These are phyloP conservation scores for Boechera stricta DNA, from an alignment of 345 rosid species.

Conservation along the genomic window DNA sequence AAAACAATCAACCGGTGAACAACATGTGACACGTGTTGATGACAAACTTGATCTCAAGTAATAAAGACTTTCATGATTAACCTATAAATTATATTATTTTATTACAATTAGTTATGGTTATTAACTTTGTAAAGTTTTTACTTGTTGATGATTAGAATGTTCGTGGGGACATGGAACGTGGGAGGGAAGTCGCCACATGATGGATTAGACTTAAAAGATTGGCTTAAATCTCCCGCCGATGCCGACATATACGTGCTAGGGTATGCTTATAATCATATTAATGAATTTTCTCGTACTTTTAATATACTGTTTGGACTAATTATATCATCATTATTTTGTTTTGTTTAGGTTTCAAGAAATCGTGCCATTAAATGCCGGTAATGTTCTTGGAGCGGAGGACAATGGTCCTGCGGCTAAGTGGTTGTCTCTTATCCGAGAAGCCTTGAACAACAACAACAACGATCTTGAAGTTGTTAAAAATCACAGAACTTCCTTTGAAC, in stretches of 20 bases:
- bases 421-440: conserved; percentile 71
- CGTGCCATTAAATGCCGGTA: conserved; percentile 84
- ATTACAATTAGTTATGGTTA: conserved; percentile 13
- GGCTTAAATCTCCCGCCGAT: conserved; percentile 61
- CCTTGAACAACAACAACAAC: conserved; percentile 55
- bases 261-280: conserved; percentile 49
- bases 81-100: background rate
- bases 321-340: conserved; percentile 6
- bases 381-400: conserved; percentile 85
- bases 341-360: conserved; percentile 79
- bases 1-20: conserved; percentile 37
- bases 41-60: conserved; percentile 67
- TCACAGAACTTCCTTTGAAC: conserved; percentile 40
- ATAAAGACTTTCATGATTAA: conserved; percentile 11
- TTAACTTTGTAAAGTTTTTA: conserved; percentile 1
- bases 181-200: conserved; percentile 83
- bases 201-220: conserved; percentile 66
- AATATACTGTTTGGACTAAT: background rate
- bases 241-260: conserved; percentile 87
- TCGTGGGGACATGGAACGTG: conserved; percentile 95
- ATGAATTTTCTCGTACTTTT: background rate
- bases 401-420: conserved; percentile 78
- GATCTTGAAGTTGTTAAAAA: conserved; percentile 18
- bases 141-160: conserved; percentile 58
- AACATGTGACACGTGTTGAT: conserved; percentile 42